Evolutionary conservation across 2,329 filamentous ascomycete genomes (phyloP), one percentile per base, ranked within the genome.

Genomic region (Neofusicoccum sp.): DNA sequence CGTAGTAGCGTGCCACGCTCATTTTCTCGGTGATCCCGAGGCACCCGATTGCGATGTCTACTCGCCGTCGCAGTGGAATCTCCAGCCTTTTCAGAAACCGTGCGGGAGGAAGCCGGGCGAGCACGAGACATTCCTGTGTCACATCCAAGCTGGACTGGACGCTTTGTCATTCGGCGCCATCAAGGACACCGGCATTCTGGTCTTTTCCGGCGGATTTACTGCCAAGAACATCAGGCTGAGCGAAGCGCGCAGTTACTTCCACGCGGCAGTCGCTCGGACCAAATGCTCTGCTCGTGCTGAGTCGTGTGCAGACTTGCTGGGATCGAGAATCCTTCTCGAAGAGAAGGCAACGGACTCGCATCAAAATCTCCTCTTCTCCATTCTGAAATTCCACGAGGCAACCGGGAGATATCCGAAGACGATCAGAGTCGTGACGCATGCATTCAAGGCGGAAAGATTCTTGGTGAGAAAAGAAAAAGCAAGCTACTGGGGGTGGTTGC

Each of bases 1-100:
- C 56, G 77, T 96, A 49, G 88, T 96, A 54, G 95, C 91, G 78
- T 93, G 91, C 72, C 91, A 96, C 75, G 89, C 86, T 30, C 90
- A 93, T 61, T 96, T 89, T 81, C 75, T 80, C 12, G 86, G 86
- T 30, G 51, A 53, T 4, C 51, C 53, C 3, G 63, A 67, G 54
- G 70, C 75, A 34, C 66, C 69, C 2, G 63, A 71, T 6, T 58
- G 69, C 34, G 69, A 67, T 40, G 71, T 72, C 41, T 65, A 70
- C 41, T 60, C 70, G n/a, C 76, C 79, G 41, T 51, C 62, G n/a
- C 71, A 76, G 53, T 86, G 84, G 84, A 79, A 91, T 31, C 87
- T 96, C 14, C 87, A 90, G 57, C 78, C 82, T 33, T 96, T 95
- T 69, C 92, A 96, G 59, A 67, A 68, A 28, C 60, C 69, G 14